A percentile compares a stretch with the other conserved stretches of the same genome.
Conservation (phyloP, 257 asterid species). For the Petunia secreta region DNA sequence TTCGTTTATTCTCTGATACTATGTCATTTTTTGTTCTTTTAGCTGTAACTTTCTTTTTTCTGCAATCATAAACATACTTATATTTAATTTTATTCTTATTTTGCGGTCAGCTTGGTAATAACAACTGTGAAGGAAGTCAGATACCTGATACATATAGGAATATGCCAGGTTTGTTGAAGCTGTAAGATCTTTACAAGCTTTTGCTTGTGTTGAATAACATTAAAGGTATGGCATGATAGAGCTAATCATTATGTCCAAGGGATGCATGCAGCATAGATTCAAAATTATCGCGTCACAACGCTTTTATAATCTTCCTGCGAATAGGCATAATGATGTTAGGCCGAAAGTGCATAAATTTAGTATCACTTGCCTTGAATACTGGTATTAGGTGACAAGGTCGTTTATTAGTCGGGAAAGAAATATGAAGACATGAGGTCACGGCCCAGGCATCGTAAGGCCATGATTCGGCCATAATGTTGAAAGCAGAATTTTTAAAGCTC, state of each 20-base stretch:
- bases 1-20: neutral
- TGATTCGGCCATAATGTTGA: too few species aligned
- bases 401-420: too few species aligned
- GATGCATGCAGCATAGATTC: conserved; percentile 6
- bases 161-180: conserved; percentile 68
- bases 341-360: too few species aligned
- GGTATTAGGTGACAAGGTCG: too few species aligned
- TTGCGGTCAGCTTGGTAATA: conserved; percentile 88
- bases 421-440: too few species aligned
- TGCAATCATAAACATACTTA: neutral
- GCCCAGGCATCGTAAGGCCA: too few species aligned
- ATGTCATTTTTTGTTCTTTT: conserved; percentile 20
- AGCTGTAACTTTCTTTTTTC: conserved; percentile 3
- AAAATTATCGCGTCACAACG: neutral
- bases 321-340: neutral
- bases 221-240: conserved; percentile 4
- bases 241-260: neutral
- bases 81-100: conserved; percentile 27
- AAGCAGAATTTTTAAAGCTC: too few species aligned
- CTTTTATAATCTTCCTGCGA: conserved; percentile 20
- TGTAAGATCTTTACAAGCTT: conserved; percentile 55
- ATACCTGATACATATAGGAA: conserved; percentile 77
- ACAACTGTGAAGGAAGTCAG: conserved; percentile 64
- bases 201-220: conserved; percentile 23
- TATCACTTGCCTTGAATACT: too few species aligned